Evolutionary conservation across 768 basidiomycete genomes (phyloP).

Genomic region (Pleurotus tuber-regium): DNA sequence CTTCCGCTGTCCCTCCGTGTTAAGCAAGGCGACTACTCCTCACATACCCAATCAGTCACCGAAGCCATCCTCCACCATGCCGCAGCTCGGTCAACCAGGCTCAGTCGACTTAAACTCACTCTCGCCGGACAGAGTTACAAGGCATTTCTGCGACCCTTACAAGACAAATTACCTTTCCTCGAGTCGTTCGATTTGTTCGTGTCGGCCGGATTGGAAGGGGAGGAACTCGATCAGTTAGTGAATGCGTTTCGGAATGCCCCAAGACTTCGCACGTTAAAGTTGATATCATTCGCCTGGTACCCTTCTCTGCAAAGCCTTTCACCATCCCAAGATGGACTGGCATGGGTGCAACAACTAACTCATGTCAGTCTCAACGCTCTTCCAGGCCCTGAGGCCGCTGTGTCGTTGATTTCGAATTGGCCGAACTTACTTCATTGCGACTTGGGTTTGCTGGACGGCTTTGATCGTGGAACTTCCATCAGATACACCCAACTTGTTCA

Average conservation of each 20-base stretch:
- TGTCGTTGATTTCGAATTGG: not conserved
- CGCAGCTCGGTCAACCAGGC: not conserved
- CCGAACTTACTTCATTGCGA: not conserved
- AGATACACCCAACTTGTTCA: not conserved
- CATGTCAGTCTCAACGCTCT: not conserved
- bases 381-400: not conserved
- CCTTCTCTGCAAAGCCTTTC: not conserved
- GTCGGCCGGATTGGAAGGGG: not conserved
- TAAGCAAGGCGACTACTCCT: constrained; percentile 31
- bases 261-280: not conserved
- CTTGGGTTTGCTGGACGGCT: not conserved
- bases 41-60: constrained; percentile 18
- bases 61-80: not conserved
- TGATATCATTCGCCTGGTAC: not conserved
- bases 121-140: no score
- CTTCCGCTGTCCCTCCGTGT: constrained; percentile 30
- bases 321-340: not conserved
- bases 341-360: not conserved
- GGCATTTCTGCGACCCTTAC: no score
- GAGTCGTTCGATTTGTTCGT: not conserved
- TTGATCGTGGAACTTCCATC: no score
- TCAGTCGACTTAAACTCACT: not conserved
- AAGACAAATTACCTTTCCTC: not conserved
- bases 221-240: not conserved
- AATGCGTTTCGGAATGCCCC: not conserved